phyloP scores from a whole-genome alignment of 73 alveolate genomes.

The Paramecium tetraurelia region DNA sequence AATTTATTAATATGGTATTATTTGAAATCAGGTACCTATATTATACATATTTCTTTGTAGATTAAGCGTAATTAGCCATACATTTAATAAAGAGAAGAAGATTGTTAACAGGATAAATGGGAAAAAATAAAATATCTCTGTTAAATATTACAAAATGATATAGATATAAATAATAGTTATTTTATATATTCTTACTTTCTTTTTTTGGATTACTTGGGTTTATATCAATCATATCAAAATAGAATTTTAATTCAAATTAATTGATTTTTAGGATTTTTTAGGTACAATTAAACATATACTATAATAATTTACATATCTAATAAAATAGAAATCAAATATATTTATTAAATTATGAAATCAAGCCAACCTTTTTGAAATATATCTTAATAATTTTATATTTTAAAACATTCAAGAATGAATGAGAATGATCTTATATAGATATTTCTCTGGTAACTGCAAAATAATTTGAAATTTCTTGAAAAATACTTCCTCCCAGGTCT shows the following conservation, averaged over 20 bases:
- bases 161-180: background rate
- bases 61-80: background rate
- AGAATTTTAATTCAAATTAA: background rate
- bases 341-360: no score
- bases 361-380: no score
- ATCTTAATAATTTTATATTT: no score
- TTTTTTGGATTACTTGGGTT: background rate
- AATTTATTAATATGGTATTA: constrained; percentile 38
- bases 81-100: constrained; percentile 41
- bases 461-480: background rate
- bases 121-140: constrained; percentile 37
- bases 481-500: no score
- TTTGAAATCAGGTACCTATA: constrained; percentile 12
- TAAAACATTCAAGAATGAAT: no score
- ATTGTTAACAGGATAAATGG: constrained; percentile 26
- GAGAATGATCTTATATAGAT: background rate
- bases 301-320: no score
- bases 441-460: background rate
- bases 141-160: constrained; percentile 44
- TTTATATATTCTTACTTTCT: background rate
- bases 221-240: no score
- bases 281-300: no score
- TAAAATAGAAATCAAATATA: no score
- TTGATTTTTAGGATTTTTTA: no score
- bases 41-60: background rate